Evolutionary conservation across 371 early-diverging fungal species (phyloP), one percentile per base, ranked within the genome.

Genomic region (Apophysomyces ossiformis): DNA sequence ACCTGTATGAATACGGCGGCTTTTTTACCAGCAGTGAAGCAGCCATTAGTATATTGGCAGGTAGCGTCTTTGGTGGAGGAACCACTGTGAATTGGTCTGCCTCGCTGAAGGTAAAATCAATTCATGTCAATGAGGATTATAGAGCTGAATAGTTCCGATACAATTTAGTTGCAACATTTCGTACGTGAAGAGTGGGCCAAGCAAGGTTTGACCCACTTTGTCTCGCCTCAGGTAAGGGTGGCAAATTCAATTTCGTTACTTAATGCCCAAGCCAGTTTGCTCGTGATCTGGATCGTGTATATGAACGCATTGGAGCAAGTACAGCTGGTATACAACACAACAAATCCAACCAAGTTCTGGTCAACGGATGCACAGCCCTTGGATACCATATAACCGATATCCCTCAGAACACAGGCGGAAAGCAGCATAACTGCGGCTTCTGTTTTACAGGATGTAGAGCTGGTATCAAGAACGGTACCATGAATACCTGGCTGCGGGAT

Each of bases 101-200:
- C 2, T 87, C 85, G 21, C 69, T 91, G 1, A 78, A 83, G 76
- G 87, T 85, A 80, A 13, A 38, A 45, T 41, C 8, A 41, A 41
- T 41, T 41, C 11, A 8, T 41, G 13, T 41, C 41, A 5, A 56
- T 13, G 9, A 6, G n/a, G 47, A 47, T 2, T 7, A 26, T 1
- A 47, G 47, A 47, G 18, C n/a, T 47, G 7, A 47, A n/a, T n/a
- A 15, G 13, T 18, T 47, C 4, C 4, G n/a, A 47, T n/a, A 15
- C 47, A 26, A 26, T 57, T 16, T 67, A 85, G 75, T 79, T 78
- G 11, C 91, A 88, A 57, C 71, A 87, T 65, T 82, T 72, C 68
- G 82, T 89, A 36, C 87, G 92, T 15, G 83, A 88, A 68, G 92
- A 93, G 66, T 93, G 93, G 93, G 87, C 89, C 7, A 81, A 81